phyloP scores from a whole-genome alignment of 148 eudicot genomes.

The Agrostemma githago region DNA sequence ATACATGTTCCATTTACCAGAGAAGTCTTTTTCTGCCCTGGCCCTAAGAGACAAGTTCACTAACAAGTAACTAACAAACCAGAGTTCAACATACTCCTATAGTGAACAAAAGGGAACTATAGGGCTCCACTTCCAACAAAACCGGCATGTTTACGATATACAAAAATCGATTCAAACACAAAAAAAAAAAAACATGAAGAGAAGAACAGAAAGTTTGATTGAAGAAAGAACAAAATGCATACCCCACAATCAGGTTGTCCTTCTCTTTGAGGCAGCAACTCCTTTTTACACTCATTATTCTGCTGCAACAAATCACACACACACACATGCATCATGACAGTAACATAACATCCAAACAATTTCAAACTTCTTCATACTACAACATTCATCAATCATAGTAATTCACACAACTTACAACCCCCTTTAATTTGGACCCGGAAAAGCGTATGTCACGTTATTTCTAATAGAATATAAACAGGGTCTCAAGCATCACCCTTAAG shows the following conservation, averaged over 20 bases:
- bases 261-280: constrained; percentile 53
- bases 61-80: neutral
- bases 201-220: neutral
- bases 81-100: neutral
- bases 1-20: neutral
- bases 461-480: too few species aligned
- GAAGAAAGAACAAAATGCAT: constrained; percentile 11
- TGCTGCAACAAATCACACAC: constrained; percentile 20
- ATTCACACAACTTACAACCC: neutral
- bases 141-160: neutral
- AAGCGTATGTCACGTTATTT: neutral
- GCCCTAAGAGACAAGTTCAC: neutral
- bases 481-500: too few species aligned
- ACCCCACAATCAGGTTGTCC: constrained; percentile 77
- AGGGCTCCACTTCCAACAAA: constrained; percentile 1
- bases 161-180: neutral
- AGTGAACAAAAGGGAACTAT: too few species aligned
- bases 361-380: neutral
- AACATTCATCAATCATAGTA: neutral
- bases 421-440: neutral
- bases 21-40: neutral
- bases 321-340: constrained; percentile 4
- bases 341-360: neutral
- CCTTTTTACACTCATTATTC: constrained; percentile 27
- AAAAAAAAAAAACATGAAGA: neutral